These are phyloP conservation scores for Lupinus albus DNA, from an alignment of 306 rosid species.

Conservation along the genomic window DNA sequence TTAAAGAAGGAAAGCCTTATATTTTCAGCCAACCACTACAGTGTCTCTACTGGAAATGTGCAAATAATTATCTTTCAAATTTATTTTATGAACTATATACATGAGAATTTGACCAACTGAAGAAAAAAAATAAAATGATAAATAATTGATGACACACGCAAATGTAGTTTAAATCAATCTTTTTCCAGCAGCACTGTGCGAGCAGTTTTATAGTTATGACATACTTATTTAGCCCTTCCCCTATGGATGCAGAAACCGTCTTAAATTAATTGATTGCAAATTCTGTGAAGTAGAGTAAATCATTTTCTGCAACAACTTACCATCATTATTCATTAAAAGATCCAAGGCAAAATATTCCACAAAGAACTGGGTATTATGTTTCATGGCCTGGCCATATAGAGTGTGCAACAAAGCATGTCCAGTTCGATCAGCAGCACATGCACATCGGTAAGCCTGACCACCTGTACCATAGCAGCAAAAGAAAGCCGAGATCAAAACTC, in stretches of 20 bases:
- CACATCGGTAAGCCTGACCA: slow-evolving; percentile 95
- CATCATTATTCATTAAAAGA: slow-evolving; percentile 76
- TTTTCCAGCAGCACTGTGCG: background rate
- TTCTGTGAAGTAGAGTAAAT: slow-evolving; percentile 16
- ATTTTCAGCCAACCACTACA: too few species aligned
- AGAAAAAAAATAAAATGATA: background rate
- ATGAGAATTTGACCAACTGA: background rate
- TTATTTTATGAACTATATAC: slow-evolving; percentile 5
- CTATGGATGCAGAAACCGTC: background rate
- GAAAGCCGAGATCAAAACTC: slow-evolving; percentile 37
- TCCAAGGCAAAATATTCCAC: slow-evolving; percentile 92
- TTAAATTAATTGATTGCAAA: slow-evolving; percentile 18
- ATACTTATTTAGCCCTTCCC: background rate
- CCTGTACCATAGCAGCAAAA: slow-evolving; percentile 55
- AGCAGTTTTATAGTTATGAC: background rate
- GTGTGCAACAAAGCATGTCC: slow-evolving; percentile 91
- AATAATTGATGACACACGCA: slow-evolving; percentile 1
- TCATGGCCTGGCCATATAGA: slow-evolving; percentile 93
- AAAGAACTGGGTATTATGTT: slow-evolving; percentile 84
- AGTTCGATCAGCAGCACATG: slow-evolving; percentile 95
- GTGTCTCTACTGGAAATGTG: too few species aligned
- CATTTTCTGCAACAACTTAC: slow-evolving; percentile 47
- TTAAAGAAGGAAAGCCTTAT: too few species aligned
- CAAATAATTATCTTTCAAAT: background rate
- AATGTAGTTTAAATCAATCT: background rate